A percentile compares a stretch with the other conserved stretches of the same genome.
Conservation (phyloP, 305 asterid genomes). For the Solanum hybrid region DNA sequence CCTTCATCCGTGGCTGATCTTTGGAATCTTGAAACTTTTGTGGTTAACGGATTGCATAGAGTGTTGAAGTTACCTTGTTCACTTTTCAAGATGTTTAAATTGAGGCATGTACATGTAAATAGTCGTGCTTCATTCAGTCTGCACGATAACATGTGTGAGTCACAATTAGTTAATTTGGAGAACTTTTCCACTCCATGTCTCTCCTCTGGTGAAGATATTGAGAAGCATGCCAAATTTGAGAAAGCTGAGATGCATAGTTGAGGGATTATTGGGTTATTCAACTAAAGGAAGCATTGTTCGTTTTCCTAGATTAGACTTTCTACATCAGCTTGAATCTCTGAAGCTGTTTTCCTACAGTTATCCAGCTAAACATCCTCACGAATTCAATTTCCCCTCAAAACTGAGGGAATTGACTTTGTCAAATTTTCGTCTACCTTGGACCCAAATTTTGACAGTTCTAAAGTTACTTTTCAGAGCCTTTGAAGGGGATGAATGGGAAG, state of each 20-base stretch:
- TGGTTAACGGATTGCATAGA: neutral
- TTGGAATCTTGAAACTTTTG: neutral
- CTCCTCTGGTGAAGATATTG: neutral
- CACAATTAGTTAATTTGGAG: neutral
- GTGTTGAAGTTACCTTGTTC: neutral
- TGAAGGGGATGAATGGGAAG: neutral
- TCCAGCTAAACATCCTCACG: neutral
- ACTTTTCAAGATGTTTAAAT: neutral
- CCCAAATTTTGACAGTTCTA: neutral
- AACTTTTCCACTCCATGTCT: neutral
- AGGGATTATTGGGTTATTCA: neutral
- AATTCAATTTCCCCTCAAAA: neutral
- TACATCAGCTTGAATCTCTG: neutral
- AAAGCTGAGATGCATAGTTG: neutral
- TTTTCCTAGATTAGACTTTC: neutral
- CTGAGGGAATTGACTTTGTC: neutral
- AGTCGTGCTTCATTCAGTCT: neutral
- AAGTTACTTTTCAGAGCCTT: neutral
- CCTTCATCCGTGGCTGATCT: slow-evolving; percentile 1
- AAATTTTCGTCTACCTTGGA: neutral
- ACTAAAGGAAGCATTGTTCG: neutral
- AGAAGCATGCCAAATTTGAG: neutral
- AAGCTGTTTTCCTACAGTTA: neutral
- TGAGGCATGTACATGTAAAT: neutral
- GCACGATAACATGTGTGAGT: neutral